Evolutionary conservation across 164 flowering plant genomes (phyloP), one percentile per base, ranked within the genome.

Genomic region (Santalum album): DNA sequence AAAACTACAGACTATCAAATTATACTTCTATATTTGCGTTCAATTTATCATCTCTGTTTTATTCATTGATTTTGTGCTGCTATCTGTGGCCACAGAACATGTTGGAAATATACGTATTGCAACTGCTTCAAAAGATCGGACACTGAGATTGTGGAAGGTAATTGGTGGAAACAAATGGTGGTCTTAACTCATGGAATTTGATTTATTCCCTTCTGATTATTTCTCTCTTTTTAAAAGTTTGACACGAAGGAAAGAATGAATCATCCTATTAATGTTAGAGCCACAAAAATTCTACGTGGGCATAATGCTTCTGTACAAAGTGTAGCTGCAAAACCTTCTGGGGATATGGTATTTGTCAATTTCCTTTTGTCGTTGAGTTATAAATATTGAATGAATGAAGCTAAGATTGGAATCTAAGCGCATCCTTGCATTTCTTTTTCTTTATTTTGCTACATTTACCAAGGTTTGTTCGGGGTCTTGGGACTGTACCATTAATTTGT

Each of bases 91-190:
- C n/a, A 69, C 43, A 18, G 64, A 54, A 35, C 50, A 47, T 63
- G 52, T 58, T 38, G 56, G 57, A 7, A 59, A 49, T 49, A 32
- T 65, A 49, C 57, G 52, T 54, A 65, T 85, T 15, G 90, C 95
- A 21, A 85, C 97, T 62, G 97, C 88, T 60, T 90, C 99, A 27
- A 82, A 94, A 69, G 99, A 94, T 70, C 75, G 72, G 56, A 82
- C 95, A 18, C 24, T 94, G 60, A 83, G 90, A 64, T 62, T 94
- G 62, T 94, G 94, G 94, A 85, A 85, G 95, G 99, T 94, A 83
- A 61, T 15, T 44, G 26, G 17, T 18, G 32, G 19, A 43, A 48
- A 21, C 12, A 63, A 6, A 36, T 58, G 26, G 18, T 43, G 12
- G 46, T 22, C 29, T 36, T 45, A 40, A 40, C 9, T 40, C 18